These are phyloP conservation scores for Pichia sp. DNA, from an alignment of 1,139 yeast genomes.

Conservation along the genomic window DNA sequence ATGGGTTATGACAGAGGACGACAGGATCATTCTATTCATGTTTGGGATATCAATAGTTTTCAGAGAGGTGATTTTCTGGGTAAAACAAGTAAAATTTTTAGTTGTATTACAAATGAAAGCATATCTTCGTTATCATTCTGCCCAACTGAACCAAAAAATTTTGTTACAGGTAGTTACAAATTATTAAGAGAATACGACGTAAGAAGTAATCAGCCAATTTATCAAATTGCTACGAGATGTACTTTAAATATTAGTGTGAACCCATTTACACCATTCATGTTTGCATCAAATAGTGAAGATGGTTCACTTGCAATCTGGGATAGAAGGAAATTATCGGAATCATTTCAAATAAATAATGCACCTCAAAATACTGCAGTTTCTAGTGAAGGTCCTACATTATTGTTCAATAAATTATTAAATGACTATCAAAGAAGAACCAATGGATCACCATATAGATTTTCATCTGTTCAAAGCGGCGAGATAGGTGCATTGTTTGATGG, in stretches of 20 bases:
- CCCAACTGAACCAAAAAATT: conserved; percentile 48
- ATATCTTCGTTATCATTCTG: conserved; percentile 63
- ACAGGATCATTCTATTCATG: conserved; percentile 69
- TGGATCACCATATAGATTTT: conserved; percentile 62
- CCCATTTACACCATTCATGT: conserved; percentile 57
- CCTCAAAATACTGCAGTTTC: conserved; percentile 26
- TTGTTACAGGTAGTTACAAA: conserved; percentile 75
- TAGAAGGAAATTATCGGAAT: conserved; percentile 51
- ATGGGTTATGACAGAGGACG: conserved; percentile 78
- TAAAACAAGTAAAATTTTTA: conserved; percentile 43
- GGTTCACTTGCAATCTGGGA: conserved; percentile 89
- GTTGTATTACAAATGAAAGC: conserved; percentile 70
- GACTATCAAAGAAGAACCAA: conserved; percentile 58
- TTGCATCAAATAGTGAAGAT: conserved; percentile 75
- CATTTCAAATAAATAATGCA: conserved; percentile 23
- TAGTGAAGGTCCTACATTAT: conserved; percentile 54
- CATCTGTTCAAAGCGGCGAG: conserved; percentile 63
- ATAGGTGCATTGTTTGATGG: conserved; percentile 79
- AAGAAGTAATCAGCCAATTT: conserved; percentile 60
- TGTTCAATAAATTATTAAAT: conserved; percentile 60
- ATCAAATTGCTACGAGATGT: conserved; percentile 72
- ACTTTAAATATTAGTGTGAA: conserved; percentile 65
- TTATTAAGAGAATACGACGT: conserved; percentile 73
- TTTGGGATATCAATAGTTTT: conserved; percentile 74
- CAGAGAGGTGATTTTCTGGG: conserved; percentile 41